Evolutionary conservation across 345 rosid genomes (phyloP), one percentile per base, ranked within the genome.

Genomic region (Brassica carinata): DNA sequence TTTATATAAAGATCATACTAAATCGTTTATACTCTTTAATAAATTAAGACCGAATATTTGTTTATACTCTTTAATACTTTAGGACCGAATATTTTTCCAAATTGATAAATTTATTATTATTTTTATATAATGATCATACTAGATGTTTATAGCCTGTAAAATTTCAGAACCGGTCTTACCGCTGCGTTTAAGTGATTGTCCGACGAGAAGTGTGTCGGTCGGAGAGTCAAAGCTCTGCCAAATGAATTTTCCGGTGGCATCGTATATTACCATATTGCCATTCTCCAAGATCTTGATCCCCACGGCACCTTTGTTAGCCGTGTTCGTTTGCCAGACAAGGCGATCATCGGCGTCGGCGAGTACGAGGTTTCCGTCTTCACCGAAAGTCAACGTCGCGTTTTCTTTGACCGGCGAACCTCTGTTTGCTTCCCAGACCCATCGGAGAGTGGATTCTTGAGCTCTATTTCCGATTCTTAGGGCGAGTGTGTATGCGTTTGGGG

Each of bases 361-460:
- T 30, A 87, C 85, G 0, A 87, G 88, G 72, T 90, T 91, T 0
- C 94, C 97, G 2, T 90, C 84, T 2, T 69, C 74, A 0, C 90
- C 89, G 1, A 91, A 71, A 5, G 84, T 66, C 15, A 92, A 67
- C 0, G 90, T 84, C 3, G 94, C 89, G 7, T 91, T 90, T 79
- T 90, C 90, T 8, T 79, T 17, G 34, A 92, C 92, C 1, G 91
- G 98, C 23, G 81, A 85, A 69, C 87, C 87, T 1, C 89, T 61
- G 74, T 89, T 90, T 5, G 94, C 98, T 72, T 90, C 94, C 96
- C 94, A 91, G 0, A 88, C 97, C 89, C 87, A 88, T 9, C 90
- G 72, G 23, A 78, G 74, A 1, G 85, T 40, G 0, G 88, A 83
- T 9, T 84, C 86, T 11, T 89, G 84, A 26, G 77, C 72, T 31